Evolutionary conservation across 495 filamentous ascomycete species (phyloP), one percentile per base, ranked within the genome.

Genomic region (Neurospora terricola): DNA sequence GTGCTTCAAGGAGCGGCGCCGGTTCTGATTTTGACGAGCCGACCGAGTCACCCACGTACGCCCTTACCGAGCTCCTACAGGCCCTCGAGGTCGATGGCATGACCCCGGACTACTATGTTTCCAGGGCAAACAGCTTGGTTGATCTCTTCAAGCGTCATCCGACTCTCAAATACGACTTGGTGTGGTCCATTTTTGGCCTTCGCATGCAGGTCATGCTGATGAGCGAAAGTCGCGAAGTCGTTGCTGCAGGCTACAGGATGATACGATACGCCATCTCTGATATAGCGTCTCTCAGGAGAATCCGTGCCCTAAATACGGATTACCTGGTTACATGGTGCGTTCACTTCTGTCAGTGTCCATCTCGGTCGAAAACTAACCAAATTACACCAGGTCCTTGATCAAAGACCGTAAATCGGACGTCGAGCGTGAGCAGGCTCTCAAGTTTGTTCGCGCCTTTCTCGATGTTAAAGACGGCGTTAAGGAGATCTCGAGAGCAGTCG

Each of bases 331-430:
- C 96, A 70, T 82, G 94, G 79, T 88, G 75, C 76, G 85, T 82
- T 69, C 39, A 40, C 18, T 8, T 9, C 16, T n/a, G 12, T 36
- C n/a, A 34, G 11, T 66, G 54, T 36, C 54, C 48, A 4, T 62
- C 5, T 34, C 21, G 10, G 5, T 6, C 62, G 18, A 11, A 34
- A 18, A 70, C 76, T 70, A 30, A 39, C 66, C 16, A 38, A 40
- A 5, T 18, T 69, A 37, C 71, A 18, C 30, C 62, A 89, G 88
- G 73, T 97, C 96, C 9, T 86, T 99, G 36, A 92, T 94, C 74
- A 98, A 98, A 79, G 94, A 98, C 78, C 91, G 93, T 79, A 98
- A 97, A 78, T 91, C 95, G 12, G 96, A 93, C 78, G 93, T 99
- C 62, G 96, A 99, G 82, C 90, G 96, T 68, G 96, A 99, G 80